Base-by-base conservation (phyloP, 306 rosid genomes). In the Vicia faba region DNA sequence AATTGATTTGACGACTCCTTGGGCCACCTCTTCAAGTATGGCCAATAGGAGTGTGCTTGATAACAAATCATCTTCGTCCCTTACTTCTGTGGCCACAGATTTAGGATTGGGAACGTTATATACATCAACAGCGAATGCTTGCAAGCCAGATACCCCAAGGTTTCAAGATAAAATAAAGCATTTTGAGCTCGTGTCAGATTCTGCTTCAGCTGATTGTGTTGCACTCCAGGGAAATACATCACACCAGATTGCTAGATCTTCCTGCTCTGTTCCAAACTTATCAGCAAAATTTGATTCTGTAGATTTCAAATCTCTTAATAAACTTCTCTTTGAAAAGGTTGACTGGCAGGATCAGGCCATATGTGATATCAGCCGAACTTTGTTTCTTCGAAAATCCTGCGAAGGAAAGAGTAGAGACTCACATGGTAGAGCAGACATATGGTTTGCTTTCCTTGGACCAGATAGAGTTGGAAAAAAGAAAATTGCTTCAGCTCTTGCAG, bases 311-410 rank as follows among this genome's bases (percentile, higher is more conserved):
- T 80, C 91, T 53, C 96, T 89, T 57, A 35, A 75, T 71, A 66
- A 68, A 13, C 72, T 60, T 69, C 88, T 93, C 25, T 33, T 35
- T 56, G 86, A 80, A 76, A 83, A 59, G 80, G 88, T 88, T 68
- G 85, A 84, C 16, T 88, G 96, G 96, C 98, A 93, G 73, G 80
- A 82, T 54, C 89, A 88, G 72, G 97, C 95, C 66, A 76, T 84
- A 74, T 51, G 40, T 49, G 40, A 82, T 57, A 82, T 93, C 69
- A 75, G 81, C 68, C 80, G 58, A 82, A 82, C 86, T 35, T 54
- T 89, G 76, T 76, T 79, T 59, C 58, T 39, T 41, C 58, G 78
- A 66, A 76, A 76, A 71, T 83, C 85, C 36, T 84, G 90, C 50
- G 60, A 70, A 56, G 88, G 83, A 70, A 83, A 80, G 72, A 65